Conservation (phyloP, 1,284 basidiomycete genomes). For the Ceratorhiza oryzae-sativae region DNA sequence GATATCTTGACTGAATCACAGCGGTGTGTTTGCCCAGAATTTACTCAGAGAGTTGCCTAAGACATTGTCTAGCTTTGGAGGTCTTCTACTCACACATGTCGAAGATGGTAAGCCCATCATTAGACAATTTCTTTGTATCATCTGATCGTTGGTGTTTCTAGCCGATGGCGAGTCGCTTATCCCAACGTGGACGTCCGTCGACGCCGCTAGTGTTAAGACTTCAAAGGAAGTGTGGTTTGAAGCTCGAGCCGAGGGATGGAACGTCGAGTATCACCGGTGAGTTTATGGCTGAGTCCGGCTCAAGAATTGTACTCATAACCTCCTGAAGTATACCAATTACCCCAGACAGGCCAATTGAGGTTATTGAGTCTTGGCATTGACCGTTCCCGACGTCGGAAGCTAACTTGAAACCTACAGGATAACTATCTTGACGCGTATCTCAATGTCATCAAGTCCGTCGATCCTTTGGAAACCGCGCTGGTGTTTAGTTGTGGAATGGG, state of each 20-base stretch:
- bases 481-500: constrained; percentile 99
- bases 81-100: constrained; percentile 92
- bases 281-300: constrained; percentile 43
- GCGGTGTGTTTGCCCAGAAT: constrained; percentile 57
- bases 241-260: constrained; percentile 86
- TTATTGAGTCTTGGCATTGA: constrained; percentile 45
- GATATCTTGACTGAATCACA: constrained; percentile 92
- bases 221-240: constrained; percentile 85
- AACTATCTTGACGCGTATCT: constrained; percentile 96
- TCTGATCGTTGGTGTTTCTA: constrained; percentile 46
- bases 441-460: constrained; percentile 78
- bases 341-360: constrained; percentile 86
- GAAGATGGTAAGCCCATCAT: constrained; percentile 67
- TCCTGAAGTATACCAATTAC: constrained; percentile 97
- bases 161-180: constrained; percentile 82
- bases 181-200: constrained; percentile 95
- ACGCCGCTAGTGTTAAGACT: constrained; percentile 84
- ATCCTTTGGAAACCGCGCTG: constrained; percentile 82
- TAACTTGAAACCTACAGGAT: constrained; percentile 61
- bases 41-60: neutral
- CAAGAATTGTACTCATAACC: no score
- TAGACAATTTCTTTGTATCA: neutral
- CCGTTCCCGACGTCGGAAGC: neutral
- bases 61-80: constrained; percentile 70
- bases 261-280: constrained; percentile 81